Base-by-base conservation (phyloP, 2,329 filamentous ascomycete genomes). In the Talaromyces verruculosus region DNA sequence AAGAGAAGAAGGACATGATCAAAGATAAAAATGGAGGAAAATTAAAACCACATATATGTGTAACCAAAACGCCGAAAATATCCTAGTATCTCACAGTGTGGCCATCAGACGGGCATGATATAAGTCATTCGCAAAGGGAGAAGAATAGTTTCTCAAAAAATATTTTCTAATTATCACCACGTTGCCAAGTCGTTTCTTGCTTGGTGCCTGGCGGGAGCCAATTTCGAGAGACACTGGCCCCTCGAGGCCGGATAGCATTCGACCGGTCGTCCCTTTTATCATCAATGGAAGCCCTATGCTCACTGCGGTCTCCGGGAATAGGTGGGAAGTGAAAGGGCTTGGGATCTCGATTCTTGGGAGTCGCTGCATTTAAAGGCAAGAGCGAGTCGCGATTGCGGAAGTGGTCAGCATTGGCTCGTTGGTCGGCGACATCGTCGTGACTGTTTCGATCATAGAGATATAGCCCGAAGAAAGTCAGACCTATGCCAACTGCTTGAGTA, bases 381-480 rank as follows among this genome's bases (percentile, higher is more conserved):
- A 96, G 77, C 1, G 88, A 82, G 10, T 85, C 83, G 39, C 83
- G 81, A 30, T 84, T 84, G 73, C 92, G 86, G 72, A 88, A 86
- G 70, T 90, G 88, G 69, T 85, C 79, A 7, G 83, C 79, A 66
- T 84, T 84, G 3, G 91, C 92, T 69, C 89, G 89, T 71, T 90
- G 89, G 75, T 98, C 93, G 39, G 92, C 93, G 76, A 93, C 93
- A 73, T 92, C 92, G 71, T 90, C 90, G 74, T 96, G 90, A 73
- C 88, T 93, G 19, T 92, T 96, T 67, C 95, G 89, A 78, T 99
- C 95, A 78, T 99, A 99, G 47, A 99, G 85, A 76, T 98, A 99
- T 15, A 99, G 84, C 0, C 95, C 95, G 35, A 97, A 72, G 75
- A 97, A 97, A 0, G 95, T 99, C 55, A 99, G 86, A 3, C 81